Base-by-base conservation (phyloP, 2,329 filamentous ascomycete genomes). In the Sporothrix humicola region DNA sequence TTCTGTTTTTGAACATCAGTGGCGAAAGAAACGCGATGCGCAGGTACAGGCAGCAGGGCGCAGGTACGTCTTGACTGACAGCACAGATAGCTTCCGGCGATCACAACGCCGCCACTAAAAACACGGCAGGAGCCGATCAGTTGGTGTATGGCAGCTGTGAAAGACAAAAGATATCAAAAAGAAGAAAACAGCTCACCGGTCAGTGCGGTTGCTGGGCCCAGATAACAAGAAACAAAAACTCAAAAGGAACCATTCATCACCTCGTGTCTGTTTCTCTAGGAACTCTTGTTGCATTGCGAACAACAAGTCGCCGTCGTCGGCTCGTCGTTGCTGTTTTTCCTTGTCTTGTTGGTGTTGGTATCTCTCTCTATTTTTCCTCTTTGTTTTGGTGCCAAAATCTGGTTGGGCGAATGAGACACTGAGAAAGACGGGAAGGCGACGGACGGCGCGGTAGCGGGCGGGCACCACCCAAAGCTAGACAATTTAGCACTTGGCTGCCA, bases 311-410 rank as follows among this genome's bases (percentile, higher is more conserved):
- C 31, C 7, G 31, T 37, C 31, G 31, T 37, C 7, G 4, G 5
- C 23, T 26, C 23, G 31, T 5, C 31, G 31, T 37, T 37, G 31
- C 31, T 37, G 31, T 37, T 37, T 37, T 37, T 37, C 31, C 31
- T 37, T 37, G 31, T 37, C 31, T 46, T 66, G 42, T 9, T 48
- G 20, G n/a, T 66, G 42, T 46, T 15, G 42, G 61, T 48, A 23
- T 71, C 17, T 31, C 9, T 17, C 23, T 44, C 44, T 71, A 7
- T 59, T 23, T 63, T 23, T 37, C 20, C 23, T 48, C 54, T 59
- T 71, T 71, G 69, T 71, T 71, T 63, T 61, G 69, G 46, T 63
- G 46, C 69, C 26, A 54, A 23, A 44, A 9, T 37, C 23, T 13
- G 37, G 37, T 65, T 61, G 58, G 58, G 59, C 70, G 58, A 59